Evolutionary conservation across 495 filamentous ascomycete genomes (phyloP), one percentile per base, ranked within the genome.

Genomic region (Barbatosphaeria neglecta): DNA sequence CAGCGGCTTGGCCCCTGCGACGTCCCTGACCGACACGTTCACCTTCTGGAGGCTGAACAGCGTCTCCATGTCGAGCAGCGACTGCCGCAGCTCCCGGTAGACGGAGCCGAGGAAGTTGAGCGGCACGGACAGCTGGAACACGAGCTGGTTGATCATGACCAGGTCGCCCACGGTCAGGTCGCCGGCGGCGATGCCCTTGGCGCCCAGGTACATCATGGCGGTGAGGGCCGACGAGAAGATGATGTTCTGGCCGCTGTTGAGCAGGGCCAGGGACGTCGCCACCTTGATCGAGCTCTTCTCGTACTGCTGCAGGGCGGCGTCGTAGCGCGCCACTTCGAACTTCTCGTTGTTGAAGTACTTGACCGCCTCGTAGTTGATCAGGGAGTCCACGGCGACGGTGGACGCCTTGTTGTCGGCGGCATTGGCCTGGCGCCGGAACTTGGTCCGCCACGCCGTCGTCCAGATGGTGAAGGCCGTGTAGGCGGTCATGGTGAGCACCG

Each of bases 271-370:
- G 1, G 89, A 95, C 0, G 93, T 97, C 2, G 87, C 88, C 41
- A 97, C 85, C 61, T 95, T 96, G 71, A 97, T 97, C 16, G 87
- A 94, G 25, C 86, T 86, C 61, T 84, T 86, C 61, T 98, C 88
- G 63, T 98, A 97, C 19, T 77, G 70, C 52, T 83, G 75, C 33
- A 98, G 72, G 0, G 92, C 87, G 51, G 82, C 78, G 61, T 96
- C 90, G 58, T 98, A 98, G 20, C 92, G 80, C 18, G 75, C 80
- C 37, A 92, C 84, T 63, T 98, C 92, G 52, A 87, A 95, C 55
- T 83, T 84, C 60, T 98, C 92, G 60, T 97, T 97, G 65, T 97
- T 98, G 74, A 98, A 98, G 70, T 97, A 95, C 68, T 97, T 97
- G 52, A 98, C 92, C 15, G 92, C 93, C 62, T 98, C 92, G 58